Evolutionary conservation across 2,329 filamentous ascomycete genomes (phyloP).

Genomic region (Neonectria faginata): DNA sequence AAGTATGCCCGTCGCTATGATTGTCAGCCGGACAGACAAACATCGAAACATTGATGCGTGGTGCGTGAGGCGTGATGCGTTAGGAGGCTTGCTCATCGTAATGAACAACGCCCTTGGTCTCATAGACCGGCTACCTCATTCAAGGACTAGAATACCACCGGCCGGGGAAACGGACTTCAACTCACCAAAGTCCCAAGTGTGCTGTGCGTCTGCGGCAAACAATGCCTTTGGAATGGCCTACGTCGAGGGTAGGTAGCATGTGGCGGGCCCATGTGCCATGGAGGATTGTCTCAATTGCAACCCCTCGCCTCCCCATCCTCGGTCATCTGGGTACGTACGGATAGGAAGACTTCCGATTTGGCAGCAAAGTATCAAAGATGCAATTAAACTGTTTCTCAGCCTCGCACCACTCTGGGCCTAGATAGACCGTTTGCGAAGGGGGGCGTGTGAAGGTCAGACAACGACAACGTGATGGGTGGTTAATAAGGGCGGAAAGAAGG

Average conservation of each 20-base stretch:
- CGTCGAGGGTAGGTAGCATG: background rate
- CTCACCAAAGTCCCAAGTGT: background rate
- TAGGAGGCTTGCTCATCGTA: background rate
- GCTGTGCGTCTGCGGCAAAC: background rate
- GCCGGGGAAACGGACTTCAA: background rate
- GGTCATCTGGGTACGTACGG: constrained; percentile 4
- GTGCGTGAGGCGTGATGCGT: constrained; percentile 3
- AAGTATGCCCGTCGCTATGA: background rate
- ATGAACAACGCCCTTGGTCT: background rate
- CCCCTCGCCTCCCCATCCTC: constrained; percentile 9
- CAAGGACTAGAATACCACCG: background rate
- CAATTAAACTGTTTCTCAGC: constrained; percentile 41
- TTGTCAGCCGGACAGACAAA: background rate
- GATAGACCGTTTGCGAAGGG: constrained; percentile 6
- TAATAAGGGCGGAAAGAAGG: constrained; percentile 8
- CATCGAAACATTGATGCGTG: background rate
- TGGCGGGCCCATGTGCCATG: constrained; percentile 17
- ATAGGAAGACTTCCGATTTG: constrained; percentile 9
- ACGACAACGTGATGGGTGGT: constrained; percentile 6
- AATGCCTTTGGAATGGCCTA: background rate
- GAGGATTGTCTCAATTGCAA: constrained; percentile 20
- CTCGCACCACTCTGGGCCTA: constrained; percentile 33
- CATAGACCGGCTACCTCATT: background rate
- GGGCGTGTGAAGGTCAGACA: constrained; percentile 11
- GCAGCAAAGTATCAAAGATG: constrained; percentile 10